Percentiles rank a stretch among this genome's conserved stretches.
phyloP scores from a whole-genome alignment of 1,284 basidiomycete species.

The Ganoderma leucocontextum region DNA sequence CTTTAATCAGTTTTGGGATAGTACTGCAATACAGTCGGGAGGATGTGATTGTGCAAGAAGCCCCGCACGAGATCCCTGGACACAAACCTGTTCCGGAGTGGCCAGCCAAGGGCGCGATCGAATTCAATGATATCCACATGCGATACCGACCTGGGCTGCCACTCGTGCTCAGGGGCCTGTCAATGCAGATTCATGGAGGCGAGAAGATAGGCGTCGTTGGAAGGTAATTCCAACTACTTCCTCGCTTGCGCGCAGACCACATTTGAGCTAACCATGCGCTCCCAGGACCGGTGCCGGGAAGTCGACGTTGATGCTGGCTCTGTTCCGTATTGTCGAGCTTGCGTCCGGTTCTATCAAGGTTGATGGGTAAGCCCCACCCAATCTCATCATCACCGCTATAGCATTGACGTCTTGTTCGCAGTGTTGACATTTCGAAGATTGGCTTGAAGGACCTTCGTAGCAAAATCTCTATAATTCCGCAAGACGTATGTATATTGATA shows the following conservation, averaged over 20 bases:
- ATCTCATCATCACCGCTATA: neutral
- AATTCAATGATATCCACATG: conserved; percentile 62
- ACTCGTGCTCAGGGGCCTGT: conserved; percentile 65
- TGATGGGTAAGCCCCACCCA: conserved; percentile 50
- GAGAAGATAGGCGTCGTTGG: conserved; percentile 86
- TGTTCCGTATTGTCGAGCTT: conserved; percentile 61
- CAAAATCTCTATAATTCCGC: conserved; percentile 87
- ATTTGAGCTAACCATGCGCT: neutral
- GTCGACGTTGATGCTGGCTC: conserved; percentile 65
- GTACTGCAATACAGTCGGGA: conserved; percentile 69
- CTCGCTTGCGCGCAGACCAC: neutral
- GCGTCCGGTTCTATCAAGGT: conserved; percentile 69
- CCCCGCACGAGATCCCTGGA: conserved; percentile 64
- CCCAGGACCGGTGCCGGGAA: conserved; percentile 80
- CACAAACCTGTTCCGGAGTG: conserved; percentile 59
- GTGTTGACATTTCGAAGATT: conserved; percentile 70
- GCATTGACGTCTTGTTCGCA: conserved; percentile 8
- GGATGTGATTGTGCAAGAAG: conserved; percentile 68
- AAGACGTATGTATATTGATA: conserved; percentile 60
- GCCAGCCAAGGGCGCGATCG: conserved; percentile 60
- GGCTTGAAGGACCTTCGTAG: conserved; percentile 73
- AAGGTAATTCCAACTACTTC: conserved; percentile 38
- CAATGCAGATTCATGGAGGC: conserved; percentile 65
- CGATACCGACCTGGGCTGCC: conserved; percentile 66
- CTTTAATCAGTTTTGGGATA: conserved; percentile 26